Evolutionary conservation across 192 early-diverging fungal species (phyloP).

Genomic region (Coemansia sp.): DNA sequence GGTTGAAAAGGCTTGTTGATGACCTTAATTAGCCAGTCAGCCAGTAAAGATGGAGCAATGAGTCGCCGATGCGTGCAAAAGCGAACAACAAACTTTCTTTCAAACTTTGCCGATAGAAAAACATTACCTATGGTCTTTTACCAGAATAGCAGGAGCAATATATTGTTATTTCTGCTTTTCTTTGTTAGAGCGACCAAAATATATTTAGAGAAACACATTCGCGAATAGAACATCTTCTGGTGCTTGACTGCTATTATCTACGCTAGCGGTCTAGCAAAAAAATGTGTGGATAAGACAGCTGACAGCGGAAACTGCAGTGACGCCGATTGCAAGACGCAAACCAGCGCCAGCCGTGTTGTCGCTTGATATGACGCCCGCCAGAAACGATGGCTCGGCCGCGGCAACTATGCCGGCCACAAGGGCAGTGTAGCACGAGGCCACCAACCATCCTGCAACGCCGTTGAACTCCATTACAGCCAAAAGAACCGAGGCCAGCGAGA

Average conservation of each 20-base stretch:
- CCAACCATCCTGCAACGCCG: conserved; percentile 35
- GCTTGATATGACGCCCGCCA: conserved; percentile 11
- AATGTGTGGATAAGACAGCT: conserved; percentile 27
- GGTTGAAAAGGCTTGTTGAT: not conserved
- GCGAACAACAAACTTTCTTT: no score
- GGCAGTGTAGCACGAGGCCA: conserved; percentile 33
- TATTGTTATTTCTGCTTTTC: no score
- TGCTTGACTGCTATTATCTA: not conserved
- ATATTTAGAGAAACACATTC: no score
- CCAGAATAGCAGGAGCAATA: no score
- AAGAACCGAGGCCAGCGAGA: conserved; percentile 28
- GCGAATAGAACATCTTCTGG: no score
- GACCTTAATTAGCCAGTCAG: not conserved
- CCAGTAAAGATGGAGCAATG: not conserved
- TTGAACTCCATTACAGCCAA: conserved; percentile 47
- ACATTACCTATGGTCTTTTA: no score
- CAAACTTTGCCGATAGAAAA: no score
- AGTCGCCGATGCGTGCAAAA: no score
- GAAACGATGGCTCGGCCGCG: conserved; percentile 23
- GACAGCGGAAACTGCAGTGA: conserved; percentile 14
- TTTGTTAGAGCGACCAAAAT: no score
- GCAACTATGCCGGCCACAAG: conserved; percentile 32
- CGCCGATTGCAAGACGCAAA: conserved; percentile 24
- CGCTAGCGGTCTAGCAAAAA: conserved; percentile 8
- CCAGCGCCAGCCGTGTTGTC: conserved; percentile 18